Base-by-base conservation (phyloP, 805 yeast species). In the Sporopachydermia lactativora region DNA sequence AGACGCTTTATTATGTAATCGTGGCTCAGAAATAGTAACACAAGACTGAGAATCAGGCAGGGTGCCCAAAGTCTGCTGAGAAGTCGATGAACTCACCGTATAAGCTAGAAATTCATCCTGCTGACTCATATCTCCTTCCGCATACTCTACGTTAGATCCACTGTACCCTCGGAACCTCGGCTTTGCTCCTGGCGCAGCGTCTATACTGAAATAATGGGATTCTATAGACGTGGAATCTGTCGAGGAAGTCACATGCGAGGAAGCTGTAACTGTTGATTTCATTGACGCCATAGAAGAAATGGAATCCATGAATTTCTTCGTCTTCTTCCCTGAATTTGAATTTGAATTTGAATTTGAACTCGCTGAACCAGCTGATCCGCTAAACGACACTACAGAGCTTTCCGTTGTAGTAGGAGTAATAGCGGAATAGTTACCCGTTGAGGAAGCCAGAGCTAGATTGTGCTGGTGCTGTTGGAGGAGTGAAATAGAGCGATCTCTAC, bases 1-100 rank as follows among this genome's bases (percentile, higher is more conserved):
- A 6, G 53, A 51, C 14, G 50, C 48, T 15, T 45, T 43, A 34
- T 40, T 44, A 18, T 45, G 8, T n/a, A 24, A 24, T n/a, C n/a
- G 8, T 24, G 39, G 31, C 42, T 42, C 34, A 38, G 38, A 38
- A 36, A 40, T 34, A 41, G 49, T 16, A 42, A 47, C 37, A 19
- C 45, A 19, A 5, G 40, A 13, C 18, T 39, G 42, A 17, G 37
- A 24, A 8, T 8, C n/a, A 24, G 31, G 13, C 31, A 24, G 8
- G n/a, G 31, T 8, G 8, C 31, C 31, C n/a, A 24, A 24, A 8
- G 31, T 24, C 13, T 24, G 31, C n/a, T 24, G 31, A 8, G 31
- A 24, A 24, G 31, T n/a, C 8, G 31, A 24, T 8, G 31, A 24
- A 8, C 13, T 8, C 8, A 24, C n/a, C 8, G 8, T 8, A 24